phyloP scores from a whole-genome alignment of 345 rosid genomes.

The Sapria himalayana region DNA sequence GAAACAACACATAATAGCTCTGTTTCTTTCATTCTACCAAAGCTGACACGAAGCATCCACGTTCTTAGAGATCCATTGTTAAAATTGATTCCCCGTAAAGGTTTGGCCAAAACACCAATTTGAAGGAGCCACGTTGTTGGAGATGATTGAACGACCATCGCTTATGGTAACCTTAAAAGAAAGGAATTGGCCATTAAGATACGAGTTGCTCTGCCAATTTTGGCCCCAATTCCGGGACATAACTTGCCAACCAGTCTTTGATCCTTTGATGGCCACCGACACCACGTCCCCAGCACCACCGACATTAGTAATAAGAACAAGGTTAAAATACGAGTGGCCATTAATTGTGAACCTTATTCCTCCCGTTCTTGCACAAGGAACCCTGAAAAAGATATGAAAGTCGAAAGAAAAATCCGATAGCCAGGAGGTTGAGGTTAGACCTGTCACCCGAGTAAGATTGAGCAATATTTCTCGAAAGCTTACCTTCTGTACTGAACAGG shows the following conservation, averaged over 20 bases:
- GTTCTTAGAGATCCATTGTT: too few relatives aligned
- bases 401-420: neutral
- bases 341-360: constrained; percentile 58
- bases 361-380: constrained; percentile 43
- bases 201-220: constrained; percentile 72
- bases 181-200: constrained; percentile 50
- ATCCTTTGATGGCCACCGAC: constrained; percentile 40
- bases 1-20: too few relatives aligned
- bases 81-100: constrained; percentile 39
- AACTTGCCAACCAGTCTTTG: constrained; percentile 37
- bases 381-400: constrained; percentile 16
- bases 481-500: constrained; percentile 69
- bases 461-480: too few relatives aligned
- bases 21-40: too few relatives aligned
- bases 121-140: constrained; percentile 45
- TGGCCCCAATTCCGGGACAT: constrained; percentile 86
- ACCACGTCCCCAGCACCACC: constrained; percentile 66
- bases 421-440: too few relatives aligned
- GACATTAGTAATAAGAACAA: constrained; percentile 47
- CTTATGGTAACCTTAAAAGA: constrained; percentile 48
- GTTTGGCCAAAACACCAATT: constrained; percentile 69
- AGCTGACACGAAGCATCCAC: too few relatives aligned
- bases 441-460: too few relatives aligned
- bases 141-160: constrained; percentile 35
- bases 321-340: constrained; percentile 64